These are phyloP conservation scores for Phalaenopsis equestris DNA, from an alignment of 106 monocot species.

Conservation along the genomic window DNA sequence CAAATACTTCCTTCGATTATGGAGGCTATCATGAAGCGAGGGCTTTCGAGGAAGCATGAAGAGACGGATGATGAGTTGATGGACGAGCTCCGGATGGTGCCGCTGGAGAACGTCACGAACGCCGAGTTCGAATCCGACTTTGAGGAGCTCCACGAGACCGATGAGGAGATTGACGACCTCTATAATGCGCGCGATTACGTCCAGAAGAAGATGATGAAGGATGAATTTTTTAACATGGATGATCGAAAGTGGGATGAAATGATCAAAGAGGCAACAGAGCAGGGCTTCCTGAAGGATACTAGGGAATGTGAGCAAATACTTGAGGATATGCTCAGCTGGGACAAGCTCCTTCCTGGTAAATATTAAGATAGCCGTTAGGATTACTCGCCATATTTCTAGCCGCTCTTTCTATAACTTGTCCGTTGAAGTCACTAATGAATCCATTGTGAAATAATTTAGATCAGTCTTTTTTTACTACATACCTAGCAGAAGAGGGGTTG, in stretches of 20 bases:
- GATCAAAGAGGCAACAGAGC: slow-evolving; percentile 63
- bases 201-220: slow-evolving; percentile 48
- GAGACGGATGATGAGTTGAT: slow-evolving; percentile 79
- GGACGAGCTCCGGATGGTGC: slow-evolving; percentile 58
- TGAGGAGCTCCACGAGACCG: slow-evolving; percentile 65
- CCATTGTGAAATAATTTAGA: background rate
- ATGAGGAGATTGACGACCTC: slow-evolving; percentile 73
- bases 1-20: slow-evolving; percentile 33
- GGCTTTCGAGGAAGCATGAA: slow-evolving; percentile 46
- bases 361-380: background rate
- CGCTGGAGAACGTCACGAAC: slow-evolving; percentile 44
- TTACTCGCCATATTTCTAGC: background rate
- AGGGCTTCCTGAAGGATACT: slow-evolving; percentile 60
- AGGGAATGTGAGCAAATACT: slow-evolving; percentile 80
- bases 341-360: slow-evolving; percentile 85
- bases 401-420: background rate
- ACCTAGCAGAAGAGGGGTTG: background rate
- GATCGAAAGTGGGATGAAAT: slow-evolving; percentile 83
- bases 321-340: slow-evolving; percentile 94
- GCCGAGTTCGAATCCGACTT: slow-evolving; percentile 84
- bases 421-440: background rate
- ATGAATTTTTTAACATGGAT: slow-evolving; percentile 82
- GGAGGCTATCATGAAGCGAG: slow-evolving; percentile 55
- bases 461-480: background rate
- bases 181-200: slow-evolving; percentile 67